Conservation (phyloP, 2,329 filamentous ascomycete species). For the Rugonectria rugulosa region DNA sequence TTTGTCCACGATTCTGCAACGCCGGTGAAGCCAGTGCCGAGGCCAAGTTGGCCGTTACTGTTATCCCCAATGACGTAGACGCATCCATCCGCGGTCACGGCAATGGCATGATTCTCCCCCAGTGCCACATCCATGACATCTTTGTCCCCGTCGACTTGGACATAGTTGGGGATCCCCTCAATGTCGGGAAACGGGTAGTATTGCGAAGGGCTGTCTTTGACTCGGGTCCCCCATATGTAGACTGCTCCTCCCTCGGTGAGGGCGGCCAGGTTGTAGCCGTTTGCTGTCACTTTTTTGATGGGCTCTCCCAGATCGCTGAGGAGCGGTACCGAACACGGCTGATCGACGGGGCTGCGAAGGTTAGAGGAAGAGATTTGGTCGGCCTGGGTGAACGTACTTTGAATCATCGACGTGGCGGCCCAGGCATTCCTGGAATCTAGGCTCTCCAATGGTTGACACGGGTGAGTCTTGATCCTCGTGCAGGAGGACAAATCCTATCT, state of each 20-base stretch:
- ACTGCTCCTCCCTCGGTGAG: slow-evolving; percentile 64
- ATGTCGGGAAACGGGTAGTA: slow-evolving; percentile 43
- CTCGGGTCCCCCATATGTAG: slow-evolving; percentile 65
- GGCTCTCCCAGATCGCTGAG: slow-evolving; percentile 59
- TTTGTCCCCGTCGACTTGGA: slow-evolving; percentile 53
- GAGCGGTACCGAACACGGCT: slow-evolving; percentile 55
- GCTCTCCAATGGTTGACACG: slow-evolving; percentile 65
- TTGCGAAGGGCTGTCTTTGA: slow-evolving; percentile 39
- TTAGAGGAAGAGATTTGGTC: slow-evolving; percentile 10
- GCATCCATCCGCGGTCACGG: slow-evolving; percentile 56
- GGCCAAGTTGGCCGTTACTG: slow-evolving; percentile 65
- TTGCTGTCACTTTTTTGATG: slow-evolving; percentile 61
- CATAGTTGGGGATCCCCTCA: slow-evolving; percentile 49
- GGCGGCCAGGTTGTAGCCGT: slow-evolving; percentile 65
- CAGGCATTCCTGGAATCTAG: slow-evolving; percentile 63
- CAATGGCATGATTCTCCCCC: slow-evolving; percentile 66
- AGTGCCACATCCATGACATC: slow-evolving; percentile 66
- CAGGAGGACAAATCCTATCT: slow-evolving; percentile 58
- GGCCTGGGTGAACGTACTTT: slow-evolving; percentile 39
- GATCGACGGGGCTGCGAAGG: slow-evolving; percentile 51
- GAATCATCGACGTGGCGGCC: slow-evolving; percentile 55
- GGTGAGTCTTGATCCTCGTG: slow-evolving; percentile 49
- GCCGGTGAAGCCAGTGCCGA: slow-evolving; percentile 36
- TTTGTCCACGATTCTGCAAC: slow-evolving; percentile 47
- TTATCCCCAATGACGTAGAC: slow-evolving; percentile 66